Evolutionary conservation across 2,329 filamentous ascomycete genomes (phyloP), one percentile per base, ranked within the genome.

Genomic region (Colletotrichum gloeosporioides): DNA sequence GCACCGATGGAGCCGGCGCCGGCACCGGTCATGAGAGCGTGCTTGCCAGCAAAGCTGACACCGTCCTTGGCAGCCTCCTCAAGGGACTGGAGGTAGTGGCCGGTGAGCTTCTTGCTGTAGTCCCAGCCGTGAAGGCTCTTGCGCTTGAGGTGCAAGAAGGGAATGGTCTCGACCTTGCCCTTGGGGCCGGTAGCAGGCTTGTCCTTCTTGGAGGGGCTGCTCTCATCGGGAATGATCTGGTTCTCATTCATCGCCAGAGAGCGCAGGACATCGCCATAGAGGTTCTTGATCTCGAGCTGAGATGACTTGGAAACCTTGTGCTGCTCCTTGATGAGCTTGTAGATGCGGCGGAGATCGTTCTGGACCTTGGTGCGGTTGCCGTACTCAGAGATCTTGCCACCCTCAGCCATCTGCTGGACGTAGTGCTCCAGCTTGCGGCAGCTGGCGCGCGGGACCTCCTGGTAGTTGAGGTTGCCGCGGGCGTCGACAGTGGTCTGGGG

Each of bases 341-440:
- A 99, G 82, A 99, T 97, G 80, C 95, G 95, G 83, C 95, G 93
- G 57, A 99, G 90, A 83, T 99, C 97, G 83, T 96, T 98, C 86
- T 99, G 97, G 39, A 99, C 97, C 90, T 99, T 99, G 79, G 96
- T 97, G 59, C 97, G 94, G 88, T 98, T 99, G 83, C 96, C 97
- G 84, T 99, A 99, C 85, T 99, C 97, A 34, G 96, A 98, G 81
- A 99, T 98, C 87, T 98, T 99, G 83, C 97, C 97, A 78, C 97
- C 97, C 80, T 98, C 96, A 12, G 96, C 96, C 97, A 99, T 99
- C 85, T 99, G 96, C 83, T 95, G 95, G 66, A 99, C 97, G 82
- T 99, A 99, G 85, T 99, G 96, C 88, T 99, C 97, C 61, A 99
- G 92, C 88, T 99, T 99, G 81, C 97, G 94, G 84, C 96, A 97